These are phyloP conservation scores for Kodamaea jinghongensis DNA, from an alignment of 805 yeast genomes.

Conservation along the genomic window DNA sequence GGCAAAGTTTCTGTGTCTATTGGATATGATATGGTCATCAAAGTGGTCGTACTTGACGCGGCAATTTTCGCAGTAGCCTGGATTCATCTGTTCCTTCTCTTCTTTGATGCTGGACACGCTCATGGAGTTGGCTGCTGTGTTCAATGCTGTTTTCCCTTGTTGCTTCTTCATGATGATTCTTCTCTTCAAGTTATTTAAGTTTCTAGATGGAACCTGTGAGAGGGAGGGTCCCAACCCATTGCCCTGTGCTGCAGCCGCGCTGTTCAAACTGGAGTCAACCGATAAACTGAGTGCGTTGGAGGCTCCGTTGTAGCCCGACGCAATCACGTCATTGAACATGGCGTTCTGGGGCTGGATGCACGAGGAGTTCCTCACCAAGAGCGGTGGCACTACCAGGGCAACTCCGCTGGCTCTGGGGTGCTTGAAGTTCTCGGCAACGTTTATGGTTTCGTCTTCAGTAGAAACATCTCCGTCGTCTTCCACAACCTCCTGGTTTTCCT, in stretches of 20 bases:
- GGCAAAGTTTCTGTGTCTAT: constrained; percentile 79
- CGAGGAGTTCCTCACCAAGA: constrained; percentile 36
- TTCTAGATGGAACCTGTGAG: constrained; percentile 54
- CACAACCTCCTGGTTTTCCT: constrained; percentile 10
- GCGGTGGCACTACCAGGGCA: constrained; percentile 23
- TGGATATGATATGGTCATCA: constrained; percentile 67
- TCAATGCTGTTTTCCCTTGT: constrained; percentile 13
- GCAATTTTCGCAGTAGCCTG: constrained; percentile 96
- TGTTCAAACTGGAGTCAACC: constrained; percentile 38
- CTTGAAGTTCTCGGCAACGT: constrained; percentile 15
- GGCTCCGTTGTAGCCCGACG: constrained; percentile 44
- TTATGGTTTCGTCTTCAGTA: constrained; percentile 9
- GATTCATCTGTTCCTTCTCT: constrained; percentile 31
- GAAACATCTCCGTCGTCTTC: constrained; percentile 10
- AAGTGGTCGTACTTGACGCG: constrained; percentile 77
- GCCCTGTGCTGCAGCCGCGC: constrained; percentile 35
- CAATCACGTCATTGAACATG: constrained; percentile 44
- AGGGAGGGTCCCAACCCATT: constrained; percentile 63
- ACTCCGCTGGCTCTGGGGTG: constrained; percentile 3
- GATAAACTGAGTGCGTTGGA: constrained; percentile 42
- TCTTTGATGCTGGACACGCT: constrained; percentile 19
- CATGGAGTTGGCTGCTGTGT: constrained; percentile 4
- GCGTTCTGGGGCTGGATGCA: constrained; percentile 37
- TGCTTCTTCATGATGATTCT: constrained; percentile 44
- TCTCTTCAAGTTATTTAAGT: constrained; percentile 47